phyloP scores from a whole-genome alignment of 768 basidiomycete species.

The Tricholoma terreum region DNA sequence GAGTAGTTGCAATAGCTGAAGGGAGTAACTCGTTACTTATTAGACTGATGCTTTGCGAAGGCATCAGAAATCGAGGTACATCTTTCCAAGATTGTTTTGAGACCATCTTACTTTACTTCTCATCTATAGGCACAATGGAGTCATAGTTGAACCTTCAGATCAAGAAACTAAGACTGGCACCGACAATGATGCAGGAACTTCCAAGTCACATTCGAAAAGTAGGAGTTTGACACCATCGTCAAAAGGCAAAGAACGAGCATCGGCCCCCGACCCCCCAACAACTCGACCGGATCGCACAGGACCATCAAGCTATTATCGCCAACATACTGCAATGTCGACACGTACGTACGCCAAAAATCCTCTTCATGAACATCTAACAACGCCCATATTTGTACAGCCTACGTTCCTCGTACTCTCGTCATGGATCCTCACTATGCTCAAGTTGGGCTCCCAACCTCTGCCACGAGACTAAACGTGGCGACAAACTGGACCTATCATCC shows the following conservation, averaged over 20 bases:
- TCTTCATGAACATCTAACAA: background rate
- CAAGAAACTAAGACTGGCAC: constrained; percentile 19
- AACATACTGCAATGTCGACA: constrained; percentile 50
- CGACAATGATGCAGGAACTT: constrained; percentile 32
- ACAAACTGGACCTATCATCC: constrained; percentile 36
- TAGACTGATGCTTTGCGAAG: constrained; percentile 81
- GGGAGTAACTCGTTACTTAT: constrained; percentile 16
- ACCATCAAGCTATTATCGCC: constrained; percentile 62
- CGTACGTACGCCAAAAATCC: constrained; percentile 27
- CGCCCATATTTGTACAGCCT: constrained; percentile 26
- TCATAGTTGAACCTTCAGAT: constrained; percentile 53
- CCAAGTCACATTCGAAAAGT: constrained; percentile 46
- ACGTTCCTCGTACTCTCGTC: constrained; percentile 39
- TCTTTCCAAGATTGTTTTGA: constrained; percentile 4
- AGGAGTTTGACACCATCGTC: constrained; percentile 46
- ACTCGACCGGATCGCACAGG: constrained; percentile 30
- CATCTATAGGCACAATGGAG: constrained; percentile 57
- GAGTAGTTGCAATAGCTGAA: constrained; percentile 6
- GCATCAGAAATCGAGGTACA: constrained; percentile 76
- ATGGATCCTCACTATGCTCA: constrained; percentile 43
- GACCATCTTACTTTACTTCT: background rate
- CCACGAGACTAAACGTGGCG: constrained; percentile 42
- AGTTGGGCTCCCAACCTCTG: constrained; percentile 51
- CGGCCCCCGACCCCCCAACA: constrained; percentile 18
- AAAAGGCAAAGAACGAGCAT: constrained; percentile 39